These are phyloP conservation scores for Daldinia eschscholtzii DNA, from an alignment of 2,329 filamentous ascomycete species.

Conservation along the genomic window DNA sequence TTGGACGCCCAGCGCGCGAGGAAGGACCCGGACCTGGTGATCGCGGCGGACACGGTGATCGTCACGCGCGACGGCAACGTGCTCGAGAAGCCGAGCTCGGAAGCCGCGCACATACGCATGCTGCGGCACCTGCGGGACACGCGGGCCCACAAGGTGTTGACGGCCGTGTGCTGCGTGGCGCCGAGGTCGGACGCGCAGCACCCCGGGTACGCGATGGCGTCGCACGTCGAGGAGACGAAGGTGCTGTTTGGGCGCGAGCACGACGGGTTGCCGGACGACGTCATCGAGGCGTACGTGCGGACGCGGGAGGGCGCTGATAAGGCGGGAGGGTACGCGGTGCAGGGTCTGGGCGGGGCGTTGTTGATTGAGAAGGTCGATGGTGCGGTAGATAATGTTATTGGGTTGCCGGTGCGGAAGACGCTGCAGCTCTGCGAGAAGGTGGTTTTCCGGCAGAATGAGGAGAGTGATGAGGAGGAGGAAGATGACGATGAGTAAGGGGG, in stretches of 20 bases:
- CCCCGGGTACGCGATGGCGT: conserved; percentile 87
- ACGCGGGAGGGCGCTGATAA: conserved; percentile 96
- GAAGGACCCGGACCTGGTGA: conserved; percentile 82
- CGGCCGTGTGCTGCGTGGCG: conserved; percentile 84
- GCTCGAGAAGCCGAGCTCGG: conserved; percentile 89
- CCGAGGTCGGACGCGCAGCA: conserved; percentile 83
- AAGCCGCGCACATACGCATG: conserved; percentile 86
- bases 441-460: conserved; percentile 79
- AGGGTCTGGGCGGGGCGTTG: conserved; percentile 87
- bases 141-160: conserved; percentile 83
- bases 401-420: conserved; percentile 83
- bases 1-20: conserved; percentile 42
- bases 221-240: conserved; percentile 87
- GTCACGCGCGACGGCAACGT: conserved; percentile 81
- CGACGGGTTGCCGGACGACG: conserved; percentile 76
- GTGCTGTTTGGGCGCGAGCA: conserved; percentile 83
- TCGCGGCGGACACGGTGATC: conserved; percentile 92
- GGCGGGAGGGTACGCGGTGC: conserved; percentile 94
- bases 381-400: conserved; percentile 92
- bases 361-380: conserved; percentile 92
- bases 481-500: conserved; percentile 33
- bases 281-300: conserved; percentile 81
- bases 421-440: conserved; percentile 89
- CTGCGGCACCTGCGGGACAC: conserved; percentile 84
- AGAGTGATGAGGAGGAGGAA: conserved; percentile 63